Evolutionary conservation across 2,329 filamentous ascomycete genomes (phyloP), one percentile per base, ranked within the genome.

Genomic region (Pyricularia grisea): DNA sequence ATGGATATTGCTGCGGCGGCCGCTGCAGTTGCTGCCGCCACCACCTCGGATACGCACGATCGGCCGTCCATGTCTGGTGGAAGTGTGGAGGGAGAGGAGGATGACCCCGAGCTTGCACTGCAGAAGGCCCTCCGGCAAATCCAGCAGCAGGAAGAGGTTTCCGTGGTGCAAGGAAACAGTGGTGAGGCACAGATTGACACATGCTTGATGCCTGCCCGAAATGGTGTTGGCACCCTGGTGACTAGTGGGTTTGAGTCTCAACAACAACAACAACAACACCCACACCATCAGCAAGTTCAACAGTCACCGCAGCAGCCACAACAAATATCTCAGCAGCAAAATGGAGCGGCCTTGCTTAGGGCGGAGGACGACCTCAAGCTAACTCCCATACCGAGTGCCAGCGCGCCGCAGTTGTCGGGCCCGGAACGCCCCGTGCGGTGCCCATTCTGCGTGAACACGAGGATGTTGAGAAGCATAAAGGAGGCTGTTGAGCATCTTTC

Each of bases 401-500:
- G 81, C 83, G 9, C 74, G 2, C n/a, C 58, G 20, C 67, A 61
- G 4, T 25, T 27, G 11, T 61, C 67, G n/a, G 67, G 67, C 60
- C 20, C 64, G 2, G 83, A 88, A 50, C 76, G 81, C 25, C 84
- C 86, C 1, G 75, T 87, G 31, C 80, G 86, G 23, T 88, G 86
- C 71, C 86, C 86, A 0, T 88, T 87, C 72, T 88, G 86, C 71
- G 81, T 88, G 50, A 88, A 88, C 72, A 84, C 87, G 72, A 81
- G 86, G 6, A 87, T 88, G 85, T 79, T 88, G 67, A 80, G 85
- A 23, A 85, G 81, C 0, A 85, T 88, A 65, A 88, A 86, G 76
- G 86, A 88, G 74, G 85, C 86, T 4, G 85, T 88, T 3, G 86
- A 88, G 75, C 86, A 88, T 73, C 79, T 88, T 81, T 86, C 85